A percentile compares a stretch with the other conserved stretches of the same genome.
phyloP scores from a whole-genome alignment of 2,329 filamentous ascomycete species.

The Helotiales sp. region DNA sequence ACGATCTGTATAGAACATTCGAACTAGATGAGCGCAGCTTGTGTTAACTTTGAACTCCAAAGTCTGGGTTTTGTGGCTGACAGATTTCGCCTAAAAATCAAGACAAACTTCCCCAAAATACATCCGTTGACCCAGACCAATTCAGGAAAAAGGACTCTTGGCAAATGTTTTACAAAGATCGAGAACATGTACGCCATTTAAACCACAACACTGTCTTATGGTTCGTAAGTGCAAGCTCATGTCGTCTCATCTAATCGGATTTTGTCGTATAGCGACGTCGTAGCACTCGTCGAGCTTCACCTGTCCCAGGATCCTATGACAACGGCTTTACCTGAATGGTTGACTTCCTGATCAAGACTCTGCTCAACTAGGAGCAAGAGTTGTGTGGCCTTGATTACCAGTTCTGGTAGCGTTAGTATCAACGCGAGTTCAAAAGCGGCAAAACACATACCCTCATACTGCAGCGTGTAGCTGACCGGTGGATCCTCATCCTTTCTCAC shows the following conservation, averaged over 20 bases:
- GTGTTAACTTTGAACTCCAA: no score
- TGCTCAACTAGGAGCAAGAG: constrained; percentile 70
- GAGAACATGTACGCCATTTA: constrained; percentile 1
- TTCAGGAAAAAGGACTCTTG: not conserved
- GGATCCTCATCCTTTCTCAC: constrained; percentile 56
- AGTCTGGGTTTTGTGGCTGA: no score
- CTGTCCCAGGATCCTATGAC: constrained; percentile 58
- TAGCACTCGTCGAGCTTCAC: not conserved
- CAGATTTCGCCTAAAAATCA: no score
- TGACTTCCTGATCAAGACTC: constrained; percentile 63
- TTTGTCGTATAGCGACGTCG: not conserved
- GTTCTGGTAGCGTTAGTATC: constrained; percentile 54
- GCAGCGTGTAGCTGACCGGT: constrained; percentile 70
- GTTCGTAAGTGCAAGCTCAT: constrained; percentile 1
- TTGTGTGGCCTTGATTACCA: constrained; percentile 67
- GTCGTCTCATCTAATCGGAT: not conserved
- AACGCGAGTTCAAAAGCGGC: not conserved
- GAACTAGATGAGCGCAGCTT: no score
- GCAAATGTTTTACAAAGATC: not conserved
- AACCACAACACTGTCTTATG: not conserved
- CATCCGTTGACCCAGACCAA: not conserved
- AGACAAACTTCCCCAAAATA: not conserved
- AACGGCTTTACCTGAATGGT: constrained; percentile 67
- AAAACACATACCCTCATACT: constrained; percentile 67
- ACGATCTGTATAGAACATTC: no score